Evolutionary conservation across 108 stramenopile species (phyloP).

Genomic region (Chaetoceros muelleri): DNA sequence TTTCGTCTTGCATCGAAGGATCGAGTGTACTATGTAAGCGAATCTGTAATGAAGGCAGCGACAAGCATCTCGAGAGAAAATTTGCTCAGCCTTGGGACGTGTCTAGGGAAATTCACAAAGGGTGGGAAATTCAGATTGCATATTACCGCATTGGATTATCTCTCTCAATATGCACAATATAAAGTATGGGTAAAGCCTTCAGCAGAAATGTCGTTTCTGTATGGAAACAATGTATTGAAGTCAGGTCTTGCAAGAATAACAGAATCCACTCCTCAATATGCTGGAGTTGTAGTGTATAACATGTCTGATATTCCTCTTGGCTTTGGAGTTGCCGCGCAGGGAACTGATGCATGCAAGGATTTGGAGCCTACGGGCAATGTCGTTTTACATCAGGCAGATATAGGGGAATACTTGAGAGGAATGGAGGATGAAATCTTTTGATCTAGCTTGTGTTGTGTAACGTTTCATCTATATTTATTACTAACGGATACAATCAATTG

Average conservation of each 20-base stretch:
- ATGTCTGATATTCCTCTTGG: conserved; percentile 93
- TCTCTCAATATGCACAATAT: conserved; percentile 88
- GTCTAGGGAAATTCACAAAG: conserved; percentile 98
- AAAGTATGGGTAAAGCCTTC: conserved; percentile 99
- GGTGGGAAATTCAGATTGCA: conserved; percentile 92
- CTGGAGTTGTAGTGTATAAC: conserved; percentile 95
- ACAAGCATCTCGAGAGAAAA: conserved; percentile 75
- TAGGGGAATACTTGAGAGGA: conserved; percentile 95
- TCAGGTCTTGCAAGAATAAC: conserved; percentile 93
- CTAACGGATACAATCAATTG: too few relatives aligned
- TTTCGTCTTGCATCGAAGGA: conserved; percentile 70
- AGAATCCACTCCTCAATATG: conserved; percentile 94
- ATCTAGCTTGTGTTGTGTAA: too few relatives aligned
- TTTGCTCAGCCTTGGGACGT: conserved; percentile 87
- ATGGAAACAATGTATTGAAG: conserved; percentile 97
- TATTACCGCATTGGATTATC: conserved; percentile 90
- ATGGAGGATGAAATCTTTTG: conserved; percentile 90
- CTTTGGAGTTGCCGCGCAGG: conserved; percentile 97
- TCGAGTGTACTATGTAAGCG: conserved; percentile 93
- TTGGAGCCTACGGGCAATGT: conserved; percentile 94
- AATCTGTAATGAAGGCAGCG: conserved; percentile 75
- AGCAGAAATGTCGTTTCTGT: conserved; percentile 97
- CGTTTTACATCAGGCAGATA: conserved; percentile 96
- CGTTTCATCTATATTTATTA: too few relatives aligned
- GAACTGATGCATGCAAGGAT: conserved; percentile 83